Percentiles rank a stretch among this genome's conserved stretches.
Evolutionary conservation across 2,329 filamentous ascomycete genomes (phyloP).

Genomic region (Fonsecaea pedrosoi): DNA sequence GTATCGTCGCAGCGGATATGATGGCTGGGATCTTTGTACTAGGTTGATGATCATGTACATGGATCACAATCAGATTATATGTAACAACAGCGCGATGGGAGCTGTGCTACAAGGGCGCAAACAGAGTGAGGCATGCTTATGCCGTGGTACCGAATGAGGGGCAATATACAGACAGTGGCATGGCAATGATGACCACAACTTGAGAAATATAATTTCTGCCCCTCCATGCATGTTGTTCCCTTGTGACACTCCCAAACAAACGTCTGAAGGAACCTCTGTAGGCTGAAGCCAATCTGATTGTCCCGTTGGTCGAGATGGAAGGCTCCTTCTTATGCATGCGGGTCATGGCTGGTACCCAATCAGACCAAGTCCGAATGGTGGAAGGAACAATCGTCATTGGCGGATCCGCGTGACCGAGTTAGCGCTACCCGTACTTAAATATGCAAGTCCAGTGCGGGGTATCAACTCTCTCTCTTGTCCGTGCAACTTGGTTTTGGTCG

Average conservation of each 20-base stretch:
- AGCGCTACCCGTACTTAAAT: not conserved
- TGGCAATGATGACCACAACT: not conserved
- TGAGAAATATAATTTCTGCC: no score
- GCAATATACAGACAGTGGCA: not conserved
- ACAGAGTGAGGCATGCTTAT: not conserved
- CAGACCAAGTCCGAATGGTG: not conserved
- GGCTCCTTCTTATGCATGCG: not conserved
- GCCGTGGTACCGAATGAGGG: not conserved
- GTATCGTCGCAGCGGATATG: not conserved
- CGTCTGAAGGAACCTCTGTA: no score
- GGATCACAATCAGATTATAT: not conserved
- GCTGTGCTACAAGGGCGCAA: not conserved
- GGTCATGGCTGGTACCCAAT: not conserved
- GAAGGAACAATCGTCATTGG: not conserved
- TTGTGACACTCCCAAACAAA: no score
- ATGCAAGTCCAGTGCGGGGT: not conserved
- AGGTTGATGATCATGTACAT: not conserved
- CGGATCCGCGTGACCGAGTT: not conserved
- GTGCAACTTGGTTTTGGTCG: constrained; percentile 17
- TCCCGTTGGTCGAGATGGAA: no score
- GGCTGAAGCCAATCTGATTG: no score
- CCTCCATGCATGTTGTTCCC: no score
- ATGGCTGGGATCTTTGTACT: not conserved
- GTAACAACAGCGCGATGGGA: not conserved
- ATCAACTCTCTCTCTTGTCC: not conserved